These are phyloP conservation scores for Rhizopus delemar DNA, from an alignment of 371 early-diverging fungal species.

Conservation along the genomic window DNA sequence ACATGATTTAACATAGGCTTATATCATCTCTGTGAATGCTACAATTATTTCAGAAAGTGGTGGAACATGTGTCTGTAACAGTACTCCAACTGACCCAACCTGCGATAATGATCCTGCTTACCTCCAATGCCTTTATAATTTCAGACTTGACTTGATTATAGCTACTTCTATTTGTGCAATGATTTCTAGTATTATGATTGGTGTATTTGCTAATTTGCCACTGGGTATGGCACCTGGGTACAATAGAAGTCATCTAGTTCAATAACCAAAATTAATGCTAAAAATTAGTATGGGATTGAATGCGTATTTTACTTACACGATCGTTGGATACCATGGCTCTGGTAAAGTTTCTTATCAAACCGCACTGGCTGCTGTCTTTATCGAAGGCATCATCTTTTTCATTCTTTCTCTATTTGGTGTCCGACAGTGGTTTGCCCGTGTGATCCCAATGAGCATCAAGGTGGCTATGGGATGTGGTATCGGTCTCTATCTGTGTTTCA, in stretches of 20 bases:
- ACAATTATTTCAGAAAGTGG: constrained; percentile 76
- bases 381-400: constrained; percentile 79
- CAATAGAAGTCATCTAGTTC: constrained; percentile 5
- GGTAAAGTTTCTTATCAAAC: constrained; percentile 69
- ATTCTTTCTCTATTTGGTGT: constrained; percentile 71
- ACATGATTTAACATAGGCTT: constrained; percentile 14
- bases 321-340: constrained; percentile 76
- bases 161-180: constrained; percentile 70
- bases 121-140: constrained; percentile 57
- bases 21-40: constrained; percentile 65
- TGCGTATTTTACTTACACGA: constrained; percentile 80
- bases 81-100: constrained; percentile 44
- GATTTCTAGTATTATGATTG: constrained; percentile 69
- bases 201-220: constrained; percentile 73
- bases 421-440: constrained; percentile 75
- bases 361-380: constrained; percentile 78
- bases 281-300: constrained; percentile 67
- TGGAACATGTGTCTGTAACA: constrained; percentile 71
- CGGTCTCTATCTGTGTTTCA: constrained; percentile 74
- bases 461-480: constrained; percentile 78
- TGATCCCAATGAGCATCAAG: constrained; percentile 73
- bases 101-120: constrained; percentile 57
- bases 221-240: constrained; percentile 70
- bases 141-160: constrained; percentile 71
- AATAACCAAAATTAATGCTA: too few relatives aligned